A percentile compares a stretch with the other conserved stretches of the same genome.
Conservation (phyloP, 768 basidiomycete genomes). For the Phylloporus sp. region DNA sequence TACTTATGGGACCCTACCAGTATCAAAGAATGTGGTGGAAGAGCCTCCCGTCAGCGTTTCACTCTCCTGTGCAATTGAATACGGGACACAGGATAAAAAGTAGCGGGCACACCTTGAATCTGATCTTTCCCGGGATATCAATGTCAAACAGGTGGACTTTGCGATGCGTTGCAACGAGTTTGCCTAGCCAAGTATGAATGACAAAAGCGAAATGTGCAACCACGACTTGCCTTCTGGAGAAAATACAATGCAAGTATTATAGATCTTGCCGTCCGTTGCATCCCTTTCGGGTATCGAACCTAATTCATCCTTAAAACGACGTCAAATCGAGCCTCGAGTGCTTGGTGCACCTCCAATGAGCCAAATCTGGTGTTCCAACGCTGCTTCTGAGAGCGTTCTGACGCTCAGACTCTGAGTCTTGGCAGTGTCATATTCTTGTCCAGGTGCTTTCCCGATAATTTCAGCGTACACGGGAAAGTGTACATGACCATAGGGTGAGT, state of each 20-base stretch:
- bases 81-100: background rate
- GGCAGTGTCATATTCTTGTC: constrained; percentile 51
- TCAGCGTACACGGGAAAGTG: constrained; percentile 86
- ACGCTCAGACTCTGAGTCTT: constrained; percentile 68
- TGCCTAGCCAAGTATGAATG: constrained; percentile 44
- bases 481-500: constrained; percentile 75
- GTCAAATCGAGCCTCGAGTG: background rate
- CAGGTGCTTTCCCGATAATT: constrained; percentile 58
- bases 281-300: constrained; percentile 93
- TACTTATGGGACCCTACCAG: constrained; percentile 46
- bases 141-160: constrained; percentile 98
- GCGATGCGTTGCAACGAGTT: constrained; percentile 81
- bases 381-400: constrained; percentile 72
- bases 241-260: constrained; percentile 92
- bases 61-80: constrained; percentile 60
- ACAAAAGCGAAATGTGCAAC: background rate
- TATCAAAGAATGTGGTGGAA: constrained; percentile 76
- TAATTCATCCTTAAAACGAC: constrained; percentile 29
- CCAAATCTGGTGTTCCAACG: constrained; percentile 77
- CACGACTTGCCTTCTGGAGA: constrained; percentile 58
- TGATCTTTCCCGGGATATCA: constrained; percentile 90
- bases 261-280: constrained; percentile 55
- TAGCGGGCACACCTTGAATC: constrained; percentile 59
- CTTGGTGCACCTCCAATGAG: constrained; percentile 77
- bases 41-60: constrained; percentile 79